phyloP scores from a whole-genome alignment of 2,329 filamentous ascomycete species.

The Botrytis hyacinthi region DNA sequence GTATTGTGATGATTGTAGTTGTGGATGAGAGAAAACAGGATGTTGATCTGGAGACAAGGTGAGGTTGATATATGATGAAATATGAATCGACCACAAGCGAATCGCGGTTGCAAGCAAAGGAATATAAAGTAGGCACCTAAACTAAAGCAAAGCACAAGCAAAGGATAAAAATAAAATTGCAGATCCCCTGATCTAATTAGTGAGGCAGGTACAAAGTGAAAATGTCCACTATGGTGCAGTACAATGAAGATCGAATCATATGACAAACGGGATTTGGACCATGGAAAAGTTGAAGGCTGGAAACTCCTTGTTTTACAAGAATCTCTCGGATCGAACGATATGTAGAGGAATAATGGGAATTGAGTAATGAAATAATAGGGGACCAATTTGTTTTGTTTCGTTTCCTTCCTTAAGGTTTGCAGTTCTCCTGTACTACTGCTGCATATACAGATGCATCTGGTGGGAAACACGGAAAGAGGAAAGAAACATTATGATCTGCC shows the following conservation, averaged over 20 bases:
- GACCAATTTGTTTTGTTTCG: not conserved
- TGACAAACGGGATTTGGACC: conserved; percentile 4
- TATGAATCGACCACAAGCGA: conserved; percentile 9
- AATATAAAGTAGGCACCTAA: not conserved
- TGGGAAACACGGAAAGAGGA: not conserved
- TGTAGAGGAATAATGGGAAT: not conserved
- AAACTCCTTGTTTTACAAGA: conserved; percentile 10
- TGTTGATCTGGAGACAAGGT: not conserved
- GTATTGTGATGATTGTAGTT: conserved; percentile 3
- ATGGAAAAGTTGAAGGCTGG: not conserved
- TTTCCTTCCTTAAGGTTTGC: not conserved
- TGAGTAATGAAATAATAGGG: not conserved
- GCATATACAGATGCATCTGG: not conserved
- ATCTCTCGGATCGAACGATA: not conserved
- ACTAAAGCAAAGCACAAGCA: not conserved
- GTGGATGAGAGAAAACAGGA: not conserved
- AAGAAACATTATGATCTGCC: not conserved
- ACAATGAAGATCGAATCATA: not conserved
- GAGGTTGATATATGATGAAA: conserved; percentile 18
- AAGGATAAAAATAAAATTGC: conserved; percentile 9
- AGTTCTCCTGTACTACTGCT: conserved; percentile 3
- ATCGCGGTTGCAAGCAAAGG: not conserved
- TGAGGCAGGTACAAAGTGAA: conserved; percentile 14
- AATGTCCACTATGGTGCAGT: not conserved
- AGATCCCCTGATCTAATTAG: not conserved